Evolutionary conservation across 768 basidiomycete species (phyloP), one percentile per base, ranked within the genome.

Genomic region (Glaciozyma antarctica): DNA sequence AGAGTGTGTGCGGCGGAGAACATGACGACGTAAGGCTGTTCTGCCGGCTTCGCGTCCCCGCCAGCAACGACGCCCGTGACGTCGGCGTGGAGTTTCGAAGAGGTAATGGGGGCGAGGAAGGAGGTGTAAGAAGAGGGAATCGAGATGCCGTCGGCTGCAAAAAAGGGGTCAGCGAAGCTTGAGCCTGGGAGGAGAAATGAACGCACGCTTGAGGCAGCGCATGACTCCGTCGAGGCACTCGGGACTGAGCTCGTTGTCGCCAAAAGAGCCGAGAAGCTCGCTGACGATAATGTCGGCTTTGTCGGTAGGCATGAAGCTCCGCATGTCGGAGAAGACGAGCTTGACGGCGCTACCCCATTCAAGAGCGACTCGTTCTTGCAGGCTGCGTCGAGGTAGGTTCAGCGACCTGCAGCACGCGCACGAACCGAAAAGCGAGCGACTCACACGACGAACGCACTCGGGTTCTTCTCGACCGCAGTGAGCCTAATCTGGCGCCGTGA

Each of bases 21-120:
- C 93, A 98, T 94, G 66, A 98, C 95, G 22, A 99, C 95, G 72
- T 98, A 98, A 1, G 95, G 94, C 41, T 92, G 97, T 78, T 99
- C 95, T 64, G 88, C 76, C 30, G 84, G 82, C 76, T 88, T 89
- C 43, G 83, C 78, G 49, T 78, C 76, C 44, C 72, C 67, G 52
- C 58, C 53, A 4, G 66, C 59, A 67, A 83, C 85, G 73, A 83
- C 38, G 87, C 60, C 79, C 76, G 75, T 80, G 0, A 90, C 90
- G 73, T 93, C 90, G 66, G 86, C 86, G 78, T 86, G 88, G 16
- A 99, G 81, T 75, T 93, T 97, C 4, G 91, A 88, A 3, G 93
- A 95, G 6, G 93, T 91, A 62, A 99, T 78, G 1, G 95, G 95
- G 0, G 95, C 90, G 28, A 99, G 81, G 77, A 92, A 87, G 5